Base-by-base conservation (phyloP, 2,329 filamentous ascomycete species). In the Aspergillus niger region DNA sequence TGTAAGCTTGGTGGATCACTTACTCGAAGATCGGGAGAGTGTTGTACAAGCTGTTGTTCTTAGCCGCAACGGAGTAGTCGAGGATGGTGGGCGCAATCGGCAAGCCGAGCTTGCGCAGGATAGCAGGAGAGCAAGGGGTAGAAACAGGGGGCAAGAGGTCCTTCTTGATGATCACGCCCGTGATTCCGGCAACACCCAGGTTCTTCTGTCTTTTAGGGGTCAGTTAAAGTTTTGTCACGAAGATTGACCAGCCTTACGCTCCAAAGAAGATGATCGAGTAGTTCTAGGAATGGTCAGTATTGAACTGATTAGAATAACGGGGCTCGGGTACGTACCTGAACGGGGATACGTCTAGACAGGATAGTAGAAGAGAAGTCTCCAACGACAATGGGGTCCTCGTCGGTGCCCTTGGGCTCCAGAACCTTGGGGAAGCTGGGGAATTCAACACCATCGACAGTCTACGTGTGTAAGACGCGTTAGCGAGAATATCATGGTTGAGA, bases 281-380 rank as follows among this genome's bases (percentile, higher is more conserved):
- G 51, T 67, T 62, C 59, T 65, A 17, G 32, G 8, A 2, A 3
- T 20, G 6, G 43, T 63, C 53, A 63, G 56, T 49, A 43, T 13
- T 15, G 20, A 36, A 26, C 47, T 24, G 51, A 8, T 8, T 8
- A 2, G 17, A n/a, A n/a, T 49, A 36, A 8, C 5, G 4, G 20
- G n/a, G 11, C 2, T 13, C 32, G 5, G 32, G 13, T 55, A 20
- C 22, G 22, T 63, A 65, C 63, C 52, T 67, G 54, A 30, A 67
- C 58, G 1, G 65, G 65, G n/a, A 67, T 67, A 22, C 65, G 61
- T 47, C 92, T 83, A 50, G 91, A 92, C 55, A 98, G 86, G 73
- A 98, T 97, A 77, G 97, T 98, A 61, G 91, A 97, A 50, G 86
- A 90, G 91, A 98, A 96, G 76, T 98, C 94, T 20, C 91, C 92